These are phyloP conservation scores for Lentinula detonsa DNA, from an alignment of 768 basidiomycete species.

Conservation along the genomic window DNA sequence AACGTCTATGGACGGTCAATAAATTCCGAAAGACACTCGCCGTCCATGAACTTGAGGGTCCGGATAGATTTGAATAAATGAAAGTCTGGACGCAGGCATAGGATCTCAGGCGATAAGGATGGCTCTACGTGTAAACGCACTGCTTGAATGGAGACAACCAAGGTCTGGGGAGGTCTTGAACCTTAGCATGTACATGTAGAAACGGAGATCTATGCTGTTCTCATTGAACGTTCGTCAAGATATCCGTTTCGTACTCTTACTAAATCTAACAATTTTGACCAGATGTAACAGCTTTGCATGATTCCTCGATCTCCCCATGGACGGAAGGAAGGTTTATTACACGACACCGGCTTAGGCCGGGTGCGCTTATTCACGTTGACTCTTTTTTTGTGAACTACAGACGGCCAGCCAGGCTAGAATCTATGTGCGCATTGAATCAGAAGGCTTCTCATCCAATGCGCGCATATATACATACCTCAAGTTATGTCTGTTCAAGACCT, in stretches of 20 bases:
- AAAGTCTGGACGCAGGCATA: conserved; percentile 62
- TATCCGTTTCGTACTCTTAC: neutral
- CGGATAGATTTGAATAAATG: conserved; percentile 62
- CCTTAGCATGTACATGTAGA: conserved; percentile 25
- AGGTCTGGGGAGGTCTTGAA: conserved; percentile 55
- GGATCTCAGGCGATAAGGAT: conserved; percentile 70
- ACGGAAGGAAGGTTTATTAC: too few relatives aligned
- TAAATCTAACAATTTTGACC: neutral
- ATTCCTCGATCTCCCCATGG: conserved; percentile 18
- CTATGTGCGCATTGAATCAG: too few relatives aligned
- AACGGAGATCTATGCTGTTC: conserved; percentile 57
- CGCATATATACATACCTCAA: too few relatives aligned
- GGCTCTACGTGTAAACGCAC: conserved; percentile 68
- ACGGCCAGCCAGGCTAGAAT: too few relatives aligned
- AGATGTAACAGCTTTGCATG: conserved; percentile 51
- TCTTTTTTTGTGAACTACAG: too few relatives aligned
- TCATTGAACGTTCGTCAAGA: conserved; percentile 55
- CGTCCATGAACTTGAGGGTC: conserved; percentile 72
- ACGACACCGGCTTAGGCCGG: too few relatives aligned
- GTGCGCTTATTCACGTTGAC: too few relatives aligned
- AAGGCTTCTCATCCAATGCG: too few relatives aligned
- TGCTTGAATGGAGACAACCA: conserved; percentile 74
- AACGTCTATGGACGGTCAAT: conserved; percentile 21
- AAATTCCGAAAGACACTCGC: conserved; percentile 31
- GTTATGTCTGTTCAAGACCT: too few relatives aligned